phyloP scores from a whole-genome alignment of 495 filamentous ascomycete genomes.

The Bryoglossum gracile region DNA sequence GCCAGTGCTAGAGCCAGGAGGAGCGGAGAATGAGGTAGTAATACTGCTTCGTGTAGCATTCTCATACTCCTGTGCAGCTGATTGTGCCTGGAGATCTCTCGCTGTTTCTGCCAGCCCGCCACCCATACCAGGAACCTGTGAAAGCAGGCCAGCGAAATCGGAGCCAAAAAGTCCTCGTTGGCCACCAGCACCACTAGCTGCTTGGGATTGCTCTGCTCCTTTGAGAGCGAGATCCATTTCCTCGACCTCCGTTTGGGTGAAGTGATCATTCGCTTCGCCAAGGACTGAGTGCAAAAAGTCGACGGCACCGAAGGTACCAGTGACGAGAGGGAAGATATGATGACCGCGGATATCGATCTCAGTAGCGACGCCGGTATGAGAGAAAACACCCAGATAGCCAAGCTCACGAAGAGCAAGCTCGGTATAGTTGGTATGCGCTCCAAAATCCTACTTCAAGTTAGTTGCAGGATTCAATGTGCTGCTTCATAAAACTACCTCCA shows the following conservation, averaged over 20 bases:
- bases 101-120: constrained; percentile 69
- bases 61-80: constrained; percentile 65
- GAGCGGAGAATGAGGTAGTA: constrained; percentile 37
- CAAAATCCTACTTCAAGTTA: constrained; percentile 56
- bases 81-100: constrained; percentile 61
- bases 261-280: constrained; percentile 90
- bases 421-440: constrained; percentile 85
- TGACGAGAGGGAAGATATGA: constrained; percentile 78
- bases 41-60: constrained; percentile 36
- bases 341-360: constrained; percentile 67
- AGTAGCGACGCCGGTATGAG: constrained; percentile 71
- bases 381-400: constrained; percentile 73
- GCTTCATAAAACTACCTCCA: constrained; percentile 44
- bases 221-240: constrained; percentile 72
- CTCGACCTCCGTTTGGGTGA: constrained; percentile 91
- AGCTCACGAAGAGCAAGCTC: constrained; percentile 84
- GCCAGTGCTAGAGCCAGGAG: constrained; percentile 41
- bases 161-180: constrained; percentile 32
- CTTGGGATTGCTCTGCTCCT: constrained; percentile 43
- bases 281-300: constrained; percentile 78
- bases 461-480: neutral
- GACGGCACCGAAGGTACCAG: constrained; percentile 83
- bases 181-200: constrained; percentile 26
- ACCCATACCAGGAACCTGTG: constrained; percentile 71
- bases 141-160: constrained; percentile 63